Evolutionary conservation across 2,329 filamentous ascomycete genomes (phyloP), one percentile per base, ranked within the genome.

Genomic region (Calonectria naviculata): DNA sequence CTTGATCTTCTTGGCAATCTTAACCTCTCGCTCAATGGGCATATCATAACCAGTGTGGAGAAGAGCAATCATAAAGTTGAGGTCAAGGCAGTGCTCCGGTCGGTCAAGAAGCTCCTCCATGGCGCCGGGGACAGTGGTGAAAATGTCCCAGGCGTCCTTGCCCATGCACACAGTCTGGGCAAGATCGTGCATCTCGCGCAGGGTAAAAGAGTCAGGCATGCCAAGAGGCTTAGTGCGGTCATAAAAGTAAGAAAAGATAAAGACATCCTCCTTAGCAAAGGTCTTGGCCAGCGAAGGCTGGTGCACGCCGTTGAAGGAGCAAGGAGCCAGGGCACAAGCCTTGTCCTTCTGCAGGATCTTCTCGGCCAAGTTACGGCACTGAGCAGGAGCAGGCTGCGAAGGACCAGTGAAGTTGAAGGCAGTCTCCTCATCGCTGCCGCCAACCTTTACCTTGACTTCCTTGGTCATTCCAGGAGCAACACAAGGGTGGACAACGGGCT

Each of bases 1-100:
- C 87, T 97, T 96, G 81, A 99, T 97, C 89, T 98, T 98, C 93
- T 99, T 99, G 71, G 96, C 97, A 81, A 98, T 97, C 88, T 94
- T 96, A 75, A 99, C 95, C 84, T 99, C 97, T 44, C 97, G 90
- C 76, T 98, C 94, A 78, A 98, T 92, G 5, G 96, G 96, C 95
- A 99, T 98, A 77, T 98, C 97, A 80, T 99, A 99, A 4, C 97
- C 97, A 7, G 95, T 97, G 84, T 98, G 95, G 66, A 98, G 86
- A 68, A 99, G 87, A 29, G 94, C 94, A 78, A 97, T 86, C 95
- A 98, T 98, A 81, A 98, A 99, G 87, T 94, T 99, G 78, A 99
- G 87, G 84, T 99, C 97, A 78, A 99, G 86, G 85, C 97, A 99
- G 84, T 93, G 94, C 84, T 99, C 95, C 2, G 97, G 95, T 69